Evolutionary conservation across 2,329 filamentous ascomycete species (phyloP), one percentile per base, ranked within the genome.

Genomic region (Claviceps sp.): DNA sequence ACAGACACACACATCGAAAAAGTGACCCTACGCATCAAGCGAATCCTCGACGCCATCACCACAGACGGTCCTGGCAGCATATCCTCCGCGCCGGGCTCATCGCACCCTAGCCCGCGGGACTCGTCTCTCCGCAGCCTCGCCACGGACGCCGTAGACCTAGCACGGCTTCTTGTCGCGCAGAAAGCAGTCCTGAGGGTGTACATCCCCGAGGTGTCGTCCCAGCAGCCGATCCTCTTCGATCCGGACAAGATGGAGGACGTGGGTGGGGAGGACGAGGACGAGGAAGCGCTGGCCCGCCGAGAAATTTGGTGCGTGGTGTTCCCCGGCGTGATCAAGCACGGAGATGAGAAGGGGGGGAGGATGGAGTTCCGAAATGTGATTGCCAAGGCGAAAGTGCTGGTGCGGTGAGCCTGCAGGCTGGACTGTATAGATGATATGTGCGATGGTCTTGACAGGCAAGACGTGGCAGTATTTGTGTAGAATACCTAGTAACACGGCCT

Each of bases 251-350:
- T 86, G 82, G 82, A 85, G 58, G 80, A 85, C 58, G 71, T 83
- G 45, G 77, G 80, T 38, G 79, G 79, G 16, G 77, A 79, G 58
- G 77, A 80, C 53, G 80, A 82, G 54, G 76, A 80, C 53, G 80
- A 82, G 54, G 76, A 79, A 17, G 70, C 65, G 9, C 67, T 80
- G 22, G 62, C 66, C 16, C 68, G 68, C 45, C 68, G 78, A 49
- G 74, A 80, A 50, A 74, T 86, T 38, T 70, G 68, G 52, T 85
- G 80, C 62, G 76, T 83, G 22, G 78, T 77, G 2, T 85, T 83
- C 52, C 82, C 82, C 1, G 78, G 77, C 6, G 71, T 86, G 22
- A 69, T 80, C 52, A 86, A 86, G 66, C 68, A 71, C 22, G 82
- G 82, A 5, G 80, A 85, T 62, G 81, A 83, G 66, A 77, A 74